Evolutionary conservation across 495 filamentous ascomycete species (phyloP).

Genomic region (Thermochaetoides thermophila): DNA sequence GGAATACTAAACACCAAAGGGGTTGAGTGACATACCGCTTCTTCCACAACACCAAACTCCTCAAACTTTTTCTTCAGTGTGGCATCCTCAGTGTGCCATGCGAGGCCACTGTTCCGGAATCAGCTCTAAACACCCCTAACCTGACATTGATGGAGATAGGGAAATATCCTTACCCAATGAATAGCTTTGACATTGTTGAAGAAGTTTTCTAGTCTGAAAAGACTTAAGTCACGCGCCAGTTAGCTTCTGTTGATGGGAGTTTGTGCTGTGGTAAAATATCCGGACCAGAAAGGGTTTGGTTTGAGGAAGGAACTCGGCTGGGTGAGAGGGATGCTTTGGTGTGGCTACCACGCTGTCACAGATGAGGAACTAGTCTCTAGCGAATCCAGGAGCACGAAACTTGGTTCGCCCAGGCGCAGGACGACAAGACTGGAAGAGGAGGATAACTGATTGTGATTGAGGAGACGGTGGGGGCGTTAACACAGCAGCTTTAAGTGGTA

Average conservation of each 20-base stretch:
- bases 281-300: no score
- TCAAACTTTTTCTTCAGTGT: constrained; percentile 76
- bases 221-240: no score
- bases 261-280: no score
- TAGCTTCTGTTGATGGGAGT: no score
- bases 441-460: no score
- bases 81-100: constrained; percentile 89
- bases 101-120: constrained; percentile 57
- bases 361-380: no score
- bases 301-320: no score
- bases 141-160: not conserved
- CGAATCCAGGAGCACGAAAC: no score
- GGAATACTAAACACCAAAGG: constrained; percentile 7
- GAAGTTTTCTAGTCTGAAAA: no score
- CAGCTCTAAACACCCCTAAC: not conserved
- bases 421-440: constrained; percentile 4
- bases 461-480: constrained; percentile 13
- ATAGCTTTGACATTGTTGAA: constrained; percentile 68
- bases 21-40: constrained; percentile 58
- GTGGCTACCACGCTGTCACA: no score
- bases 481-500: constrained; percentile 14
- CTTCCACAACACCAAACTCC: constrained; percentile 75
- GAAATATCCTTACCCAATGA: constrained; percentile 59
- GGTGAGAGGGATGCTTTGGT: no score
- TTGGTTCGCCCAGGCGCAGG: constrained; percentile 13